Percentiles rank a stretch among this genome's conserved stretches.
phyloP scores from a whole-genome alignment of 176 grass and related monocot species.

The Neostapfia colusana region DNA sequence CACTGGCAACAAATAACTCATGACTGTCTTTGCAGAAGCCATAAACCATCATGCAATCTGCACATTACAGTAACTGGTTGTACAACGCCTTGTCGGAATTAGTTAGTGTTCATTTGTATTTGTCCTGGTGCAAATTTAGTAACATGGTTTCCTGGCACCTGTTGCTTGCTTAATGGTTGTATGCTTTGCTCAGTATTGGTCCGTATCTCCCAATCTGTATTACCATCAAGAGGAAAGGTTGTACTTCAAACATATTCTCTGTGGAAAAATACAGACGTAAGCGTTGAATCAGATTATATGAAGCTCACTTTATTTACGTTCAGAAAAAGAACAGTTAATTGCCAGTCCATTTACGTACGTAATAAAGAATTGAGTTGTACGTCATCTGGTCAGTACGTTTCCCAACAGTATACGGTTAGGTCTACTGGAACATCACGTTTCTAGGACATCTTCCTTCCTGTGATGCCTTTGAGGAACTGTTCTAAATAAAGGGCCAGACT shows the following conservation, averaged over 20 bases:
- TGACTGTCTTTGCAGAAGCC: slow-evolving; percentile 11
- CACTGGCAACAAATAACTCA: slow-evolving; percentile 50
- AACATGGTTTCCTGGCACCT: background rate
- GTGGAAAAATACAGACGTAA: background rate
- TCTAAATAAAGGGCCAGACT: too few species aligned
- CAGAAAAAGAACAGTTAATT: background rate
- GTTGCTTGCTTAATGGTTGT: slow-evolving; percentile 16
- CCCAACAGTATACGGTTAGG: too few species aligned
- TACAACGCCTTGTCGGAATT: background rate
- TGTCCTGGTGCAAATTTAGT: slow-evolving; percentile 5
- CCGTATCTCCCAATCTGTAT: background rate
- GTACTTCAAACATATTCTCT: background rate
- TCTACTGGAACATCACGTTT: too few species aligned
- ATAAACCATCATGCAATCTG: slow-evolving; percentile 13
- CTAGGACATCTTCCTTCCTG: too few species aligned
- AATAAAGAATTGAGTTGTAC: too few species aligned
- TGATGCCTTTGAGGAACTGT: too few species aligned
- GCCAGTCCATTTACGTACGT: too few species aligned
- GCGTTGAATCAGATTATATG: background rate
- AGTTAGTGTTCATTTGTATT: slow-evolving; percentile 20
- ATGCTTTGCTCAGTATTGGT: background rate
- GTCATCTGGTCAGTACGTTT: too few species aligned
- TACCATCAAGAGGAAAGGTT: background rate
- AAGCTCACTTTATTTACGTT: background rate
- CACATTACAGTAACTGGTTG: background rate